Percentiles rank a stretch among this genome's conserved stretches.
Conservation (phyloP, 2,329 filamentous ascomycete species). For the Amesomyces nigricolor region DNA sequence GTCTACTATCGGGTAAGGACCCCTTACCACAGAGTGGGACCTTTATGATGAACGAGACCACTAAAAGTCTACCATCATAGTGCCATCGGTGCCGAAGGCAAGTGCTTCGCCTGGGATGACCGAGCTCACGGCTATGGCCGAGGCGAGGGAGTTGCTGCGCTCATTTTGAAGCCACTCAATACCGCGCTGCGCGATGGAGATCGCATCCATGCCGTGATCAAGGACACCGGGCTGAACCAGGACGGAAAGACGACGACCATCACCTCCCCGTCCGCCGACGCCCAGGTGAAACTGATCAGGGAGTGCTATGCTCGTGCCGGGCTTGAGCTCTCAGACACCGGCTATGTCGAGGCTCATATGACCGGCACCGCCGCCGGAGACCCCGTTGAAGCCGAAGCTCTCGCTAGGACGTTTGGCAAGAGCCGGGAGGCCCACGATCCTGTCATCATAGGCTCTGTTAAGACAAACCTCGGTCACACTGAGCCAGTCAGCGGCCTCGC, state of each 20-base stretch:
- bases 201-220: slow-evolving; percentile 31
- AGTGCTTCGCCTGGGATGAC: slow-evolving; percentile 31
- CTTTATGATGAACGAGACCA: no score
- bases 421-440: slow-evolving; percentile 9
- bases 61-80: no score
- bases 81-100: slow-evolving; percentile 28
- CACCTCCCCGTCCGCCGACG: slow-evolving; percentile 32
- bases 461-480: slow-evolving; percentile 32
- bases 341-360: slow-evolving; percentile 26
- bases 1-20: slow-evolving; percentile 2
- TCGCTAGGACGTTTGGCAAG: slow-evolving; percentile 17
- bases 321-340: slow-evolving; percentile 9
- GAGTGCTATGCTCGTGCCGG: slow-evolving; percentile 25
- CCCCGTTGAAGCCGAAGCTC: slow-evolving; percentile 23
- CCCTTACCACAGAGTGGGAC: no score
- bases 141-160: slow-evolving; percentile 30
- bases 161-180: slow-evolving; percentile 38
- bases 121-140: slow-evolving; percentile 32
- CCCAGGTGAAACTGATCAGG: slow-evolving; percentile 30
- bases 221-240: slow-evolving; percentile 29
- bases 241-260: slow-evolving; percentile 38
- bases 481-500: slow-evolving; percentile 35
- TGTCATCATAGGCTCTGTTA: slow-evolving; percentile 23
- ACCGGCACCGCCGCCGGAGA: slow-evolving; percentile 24
- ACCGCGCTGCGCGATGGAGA: slow-evolving; percentile 39